Base-by-base conservation (phyloP, 164 flowering plant genomes). In the Vitis rupestris region DNA sequence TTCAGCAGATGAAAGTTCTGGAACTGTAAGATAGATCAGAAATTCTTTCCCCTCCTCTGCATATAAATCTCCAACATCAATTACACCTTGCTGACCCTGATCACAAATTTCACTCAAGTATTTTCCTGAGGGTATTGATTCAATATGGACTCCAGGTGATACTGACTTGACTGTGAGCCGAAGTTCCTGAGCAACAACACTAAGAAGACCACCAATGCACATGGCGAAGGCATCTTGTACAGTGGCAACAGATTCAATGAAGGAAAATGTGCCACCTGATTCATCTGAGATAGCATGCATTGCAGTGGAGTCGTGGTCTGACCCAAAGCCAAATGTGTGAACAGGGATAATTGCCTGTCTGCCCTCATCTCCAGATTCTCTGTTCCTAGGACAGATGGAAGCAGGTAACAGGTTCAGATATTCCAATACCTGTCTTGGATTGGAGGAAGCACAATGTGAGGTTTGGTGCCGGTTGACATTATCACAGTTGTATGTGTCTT, bases 181-280 rank as follows among this genome's bases (percentile, higher is more conserved):
- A 27, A 82, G 59, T 14, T 82, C 83, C 64, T 76, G 83, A 37
- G 68, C 79, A 50, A 82, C 84, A 7, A 85, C 86, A 65, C 86
- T 85, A 11, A 85, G 74, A 5, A 82, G 81, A 8, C 88, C 88
- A 47, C 86, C 88, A 47, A 85, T 77, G 82, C 88, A 82, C 61
- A 65, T 66, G 2, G 84, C 88, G 59, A 85, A 82, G 30, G 84
- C 86, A 65, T 84, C 86, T 47, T 81, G 84, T 19, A 84, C 68
- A 14, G 66, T 64, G n/a, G 49, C 72, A 47, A 55, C 63, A 2
- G 78, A 65, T 60, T 81, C 75, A 10, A 79, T 76, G 67, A 75
- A 81, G n/a, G 86, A 83, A 64, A 76, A 83, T 1, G 76, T 83
- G 47, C 82, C 86, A 0, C 80, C 78, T 2, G 86, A 81, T 23